These are phyloP conservation scores for Paxillus rubicundulus DNA, from an alignment of 768 basidiomycete genomes.

Conservation along the genomic window DNA sequence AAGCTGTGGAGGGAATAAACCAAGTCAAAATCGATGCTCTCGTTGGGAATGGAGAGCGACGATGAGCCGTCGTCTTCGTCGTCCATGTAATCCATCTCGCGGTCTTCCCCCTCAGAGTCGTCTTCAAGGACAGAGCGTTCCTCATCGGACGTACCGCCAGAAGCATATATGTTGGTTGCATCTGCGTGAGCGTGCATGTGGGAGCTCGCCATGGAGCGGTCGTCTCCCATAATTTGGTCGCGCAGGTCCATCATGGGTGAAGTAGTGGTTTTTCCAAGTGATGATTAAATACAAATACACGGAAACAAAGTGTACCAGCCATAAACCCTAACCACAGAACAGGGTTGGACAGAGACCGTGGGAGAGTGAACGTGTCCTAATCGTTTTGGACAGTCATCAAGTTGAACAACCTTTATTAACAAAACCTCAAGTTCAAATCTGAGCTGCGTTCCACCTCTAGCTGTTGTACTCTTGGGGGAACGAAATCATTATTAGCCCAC, in stretches of 20 bases:
- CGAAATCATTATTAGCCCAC: not conserved
- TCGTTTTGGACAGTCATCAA: not conserved
- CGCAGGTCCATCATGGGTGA: slow-evolving; percentile 47
- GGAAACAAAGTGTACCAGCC: too few relatives aligned
- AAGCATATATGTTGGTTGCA: slow-evolving; percentile 37
- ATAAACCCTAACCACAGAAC: slow-evolving; percentile 23
- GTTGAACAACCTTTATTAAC: not conserved
- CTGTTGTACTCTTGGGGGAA: not conserved
- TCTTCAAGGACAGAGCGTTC: slow-evolving; percentile 83
- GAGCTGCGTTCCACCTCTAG: not conserved
- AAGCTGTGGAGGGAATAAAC: slow-evolving; percentile 95
- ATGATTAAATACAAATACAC: too few relatives aligned
- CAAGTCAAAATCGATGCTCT: slow-evolving; percentile 90
- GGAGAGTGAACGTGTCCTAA: slow-evolving; percentile 26
- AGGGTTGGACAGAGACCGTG: slow-evolving; percentile 18
- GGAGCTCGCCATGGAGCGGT: slow-evolving; percentile 47
- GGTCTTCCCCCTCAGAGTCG: slow-evolving; percentile 73
- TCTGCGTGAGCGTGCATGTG: slow-evolving; percentile 49
- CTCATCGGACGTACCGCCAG: slow-evolving; percentile 56
- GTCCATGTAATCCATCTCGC: slow-evolving; percentile 63
- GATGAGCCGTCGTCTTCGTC: slow-evolving; percentile 80
- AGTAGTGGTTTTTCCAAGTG: too few relatives aligned
- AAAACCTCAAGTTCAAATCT: not conserved
- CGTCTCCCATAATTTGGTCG: slow-evolving; percentile 55
- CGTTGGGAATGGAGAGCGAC: slow-evolving; percentile 83